phyloP scores from a whole-genome alignment of 2,329 filamentous ascomycete species.

The Beauveria asiatica region DNA sequence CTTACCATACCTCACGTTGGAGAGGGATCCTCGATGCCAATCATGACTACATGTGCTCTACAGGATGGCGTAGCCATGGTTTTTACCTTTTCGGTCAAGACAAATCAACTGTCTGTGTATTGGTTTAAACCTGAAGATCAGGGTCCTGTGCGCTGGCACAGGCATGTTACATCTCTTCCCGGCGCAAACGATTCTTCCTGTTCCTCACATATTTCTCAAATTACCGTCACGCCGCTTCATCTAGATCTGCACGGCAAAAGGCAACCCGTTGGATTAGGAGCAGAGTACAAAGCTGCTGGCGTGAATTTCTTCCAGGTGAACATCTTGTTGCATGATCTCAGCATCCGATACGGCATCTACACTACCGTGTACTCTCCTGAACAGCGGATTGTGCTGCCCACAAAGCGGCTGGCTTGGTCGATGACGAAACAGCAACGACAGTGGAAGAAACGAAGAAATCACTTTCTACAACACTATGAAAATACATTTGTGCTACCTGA shows the following conservation, averaged over 20 bases:
- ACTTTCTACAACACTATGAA: conserved; percentile 21
- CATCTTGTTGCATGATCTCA: conserved; percentile 33
- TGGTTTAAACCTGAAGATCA: conserved; percentile 22
- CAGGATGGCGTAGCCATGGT: conserved; percentile 20
- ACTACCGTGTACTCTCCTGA: conserved; percentile 18
- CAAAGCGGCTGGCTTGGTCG: conserved; percentile 19
- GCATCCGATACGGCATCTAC: conserved; percentile 32
- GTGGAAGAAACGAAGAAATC: conserved; percentile 22
- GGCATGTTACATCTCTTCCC: conserved; percentile 24
- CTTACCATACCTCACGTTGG: conserved; percentile 8
- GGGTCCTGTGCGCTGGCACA: conserved; percentile 29
- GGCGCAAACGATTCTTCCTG: conserved; percentile 8
- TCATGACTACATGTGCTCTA: conserved; percentile 21
- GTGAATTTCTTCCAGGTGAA: conserved; percentile 40
- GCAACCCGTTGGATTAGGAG: conserved; percentile 17
- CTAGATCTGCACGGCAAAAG: conserved; percentile 13
- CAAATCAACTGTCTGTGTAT: conserved; percentile 25
- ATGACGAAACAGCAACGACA: conserved; percentile 18
- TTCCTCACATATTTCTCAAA: conserved; percentile 16
- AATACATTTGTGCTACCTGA: conserved; percentile 31
- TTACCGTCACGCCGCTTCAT: conserved; percentile 22
- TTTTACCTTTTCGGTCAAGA: conserved; percentile 24
- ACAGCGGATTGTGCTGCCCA: conserved; percentile 21
- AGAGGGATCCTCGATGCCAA: neutral
- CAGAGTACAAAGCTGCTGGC: conserved; percentile 23